Percentiles rank a stretch among this genome's conserved stretches.
Conservation (phyloP, 108 stramenopile genomes). For the Fistulifera solaris region DNA sequence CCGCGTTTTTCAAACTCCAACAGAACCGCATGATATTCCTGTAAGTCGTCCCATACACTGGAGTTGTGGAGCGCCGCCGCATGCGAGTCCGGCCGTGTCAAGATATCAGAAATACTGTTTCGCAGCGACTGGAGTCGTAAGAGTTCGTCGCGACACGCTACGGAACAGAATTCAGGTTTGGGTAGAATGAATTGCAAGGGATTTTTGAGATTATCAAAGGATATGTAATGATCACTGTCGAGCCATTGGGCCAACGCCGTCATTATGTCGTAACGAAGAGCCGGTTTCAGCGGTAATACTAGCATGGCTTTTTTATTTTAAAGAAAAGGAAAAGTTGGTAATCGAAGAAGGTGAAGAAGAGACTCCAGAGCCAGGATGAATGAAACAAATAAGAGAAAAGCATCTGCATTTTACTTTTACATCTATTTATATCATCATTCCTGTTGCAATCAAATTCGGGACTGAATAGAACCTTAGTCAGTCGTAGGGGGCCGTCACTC, state of each 20-base stretch:
- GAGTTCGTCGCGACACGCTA: conserved; percentile 30
- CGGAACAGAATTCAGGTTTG: conserved; percentile 31
- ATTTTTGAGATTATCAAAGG: conserved; percentile 1
- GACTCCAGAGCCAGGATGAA: no score
- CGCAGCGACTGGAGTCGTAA: conserved; percentile 32
- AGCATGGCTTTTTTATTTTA: no score
- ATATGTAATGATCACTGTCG: conserved; percentile 17
- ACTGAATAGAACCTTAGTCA: no score
- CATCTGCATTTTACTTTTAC: no score
- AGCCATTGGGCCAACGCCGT: conserved; percentile 39
- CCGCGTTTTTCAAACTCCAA: conserved; percentile 38
- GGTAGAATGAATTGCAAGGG: conserved; percentile 21
- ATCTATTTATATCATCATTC: no score
- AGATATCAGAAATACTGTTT: conserved; percentile 29
- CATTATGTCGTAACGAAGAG: conserved; percentile 25
- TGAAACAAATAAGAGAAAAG: no score
- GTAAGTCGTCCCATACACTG: conserved; percentile 24
- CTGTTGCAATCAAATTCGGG: no score
- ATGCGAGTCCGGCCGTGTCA: conserved; percentile 28
- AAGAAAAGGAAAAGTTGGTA: no score
- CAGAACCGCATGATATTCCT: conserved; percentile 45
- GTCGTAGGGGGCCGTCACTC: no score
- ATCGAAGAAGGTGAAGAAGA: no score
- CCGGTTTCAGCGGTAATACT: conserved; percentile 33
- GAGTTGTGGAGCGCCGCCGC: conserved; percentile 20